Evolutionary conservation across 495 filamentous ascomycete genomes (phyloP), one percentile per base, ranked within the genome.

Genomic region (Hypoxylon subgilvum): DNA sequence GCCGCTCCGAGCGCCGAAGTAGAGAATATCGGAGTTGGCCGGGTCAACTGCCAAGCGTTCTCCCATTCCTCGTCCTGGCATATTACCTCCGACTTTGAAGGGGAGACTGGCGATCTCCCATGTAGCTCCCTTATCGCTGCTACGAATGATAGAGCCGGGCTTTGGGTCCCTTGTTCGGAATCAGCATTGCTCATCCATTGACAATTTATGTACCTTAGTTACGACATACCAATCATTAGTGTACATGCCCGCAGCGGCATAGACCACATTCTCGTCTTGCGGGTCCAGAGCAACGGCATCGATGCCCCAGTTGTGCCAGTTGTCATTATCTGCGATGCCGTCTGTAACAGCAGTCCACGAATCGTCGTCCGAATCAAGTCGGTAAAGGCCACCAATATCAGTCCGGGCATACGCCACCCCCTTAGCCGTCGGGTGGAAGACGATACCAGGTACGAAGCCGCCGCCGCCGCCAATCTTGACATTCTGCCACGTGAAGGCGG

Each of bases 1-100:
- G n/a, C 81, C 82, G 61, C 81, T 84, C 35, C 83, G 76, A 18
- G 83, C 81, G 5, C 83, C 83, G 49, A 84, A 81, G 62, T 82
- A 85, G 27, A 85, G 61, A 27, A 83, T 78, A 18, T 77, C 76
- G 34, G 75, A 78, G 56, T 82, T 82, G 14, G 74, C 73, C 3
- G 84, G 83, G 65, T 87, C 83, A 6, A 86, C 76, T 1, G 82
- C 83, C 18, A 86, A 76, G 4, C 84, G 76, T 69, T 87, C 84
- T 18, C 84, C 84, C 72, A 80, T 83, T 14, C 84, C 84, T 19
- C 84, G 75, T n/a, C 84, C 84, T 2, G 82, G 82, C 83, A 85
- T 86, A 61, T 86, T 87, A 0, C 83, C 82, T 4, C 83, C 83
- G 38, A 82, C 80, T 59, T 84, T 82, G 71, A 86, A 86, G 2